These are phyloP conservation scores for Gigaspora rosea DNA, from an alignment of 192 early-diverging fungal genomes.

Conservation along the genomic window DNA sequence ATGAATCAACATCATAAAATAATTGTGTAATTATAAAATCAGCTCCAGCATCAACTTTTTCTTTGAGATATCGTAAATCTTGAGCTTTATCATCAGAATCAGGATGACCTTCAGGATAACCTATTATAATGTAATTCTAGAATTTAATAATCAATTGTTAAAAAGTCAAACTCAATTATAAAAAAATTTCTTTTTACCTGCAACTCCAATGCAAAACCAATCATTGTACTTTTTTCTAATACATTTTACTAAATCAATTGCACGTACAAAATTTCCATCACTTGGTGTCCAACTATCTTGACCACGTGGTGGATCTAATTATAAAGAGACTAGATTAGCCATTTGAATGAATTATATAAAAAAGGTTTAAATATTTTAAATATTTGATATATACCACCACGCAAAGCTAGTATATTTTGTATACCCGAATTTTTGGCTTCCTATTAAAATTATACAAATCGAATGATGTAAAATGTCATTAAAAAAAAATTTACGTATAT, in stretches of 20 bases:
- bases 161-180: background rate
- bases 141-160: background rate
- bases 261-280: slow-evolving; percentile 78
- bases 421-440: slow-evolving; percentile 85
- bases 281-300: slow-evolving; percentile 76
- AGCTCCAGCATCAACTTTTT: slow-evolving; percentile 90
- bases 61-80: slow-evolving; percentile 80
- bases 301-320: slow-evolving; percentile 74
- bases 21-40: slow-evolving; percentile 96
- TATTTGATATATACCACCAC: slow-evolving; percentile 60
- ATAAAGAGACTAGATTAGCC: background rate
- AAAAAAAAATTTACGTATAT: background rate
- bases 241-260: slow-evolving; percentile 86
- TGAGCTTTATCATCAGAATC: slow-evolving; percentile 71
- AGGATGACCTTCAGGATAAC: slow-evolving; percentile 91
- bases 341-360: background rate
- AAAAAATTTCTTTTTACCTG: slow-evolving; percentile 51
- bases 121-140: background rate
- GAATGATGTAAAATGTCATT: background rate
- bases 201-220: slow-evolving; percentile 95
- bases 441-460: slow-evolving; percentile 32
- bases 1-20: slow-evolving; percentile 84
- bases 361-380: background rate
- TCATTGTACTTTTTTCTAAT: slow-evolving; percentile 84
- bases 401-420: slow-evolving; percentile 92